Evolutionary conservation across 2,329 filamentous ascomycete species (phyloP).

Genomic region (Ceratocystis cacaofunesta): DNA sequence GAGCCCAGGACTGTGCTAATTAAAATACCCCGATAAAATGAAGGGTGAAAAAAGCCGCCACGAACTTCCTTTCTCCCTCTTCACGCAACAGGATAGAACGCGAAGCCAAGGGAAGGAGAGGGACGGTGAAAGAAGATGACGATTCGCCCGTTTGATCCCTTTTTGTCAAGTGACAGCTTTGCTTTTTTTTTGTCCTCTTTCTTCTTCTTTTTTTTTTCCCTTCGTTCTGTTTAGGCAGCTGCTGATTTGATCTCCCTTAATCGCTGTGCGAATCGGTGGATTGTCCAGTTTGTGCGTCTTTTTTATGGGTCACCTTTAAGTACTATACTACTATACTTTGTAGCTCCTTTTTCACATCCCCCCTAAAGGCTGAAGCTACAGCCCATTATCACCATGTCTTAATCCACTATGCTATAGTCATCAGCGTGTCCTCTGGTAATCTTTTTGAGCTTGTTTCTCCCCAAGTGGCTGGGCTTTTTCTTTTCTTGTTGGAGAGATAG

Average conservation of each 20-base stretch:
- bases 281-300: not conserved
- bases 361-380: not conserved
- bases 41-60: not conserved
- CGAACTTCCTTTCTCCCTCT: not conserved
- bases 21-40: conserved; percentile 1
- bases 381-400: not conserved
- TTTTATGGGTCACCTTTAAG: not conserved
- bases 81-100: not conserved
- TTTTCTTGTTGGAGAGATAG: not conserved
- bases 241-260: not conserved
- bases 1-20: not conserved
- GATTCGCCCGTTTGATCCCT: not conserved
- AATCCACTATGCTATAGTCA: not conserved
- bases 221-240: not conserved
- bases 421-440: not conserved
- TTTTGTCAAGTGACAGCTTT: no score
- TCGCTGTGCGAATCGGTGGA: not conserved
- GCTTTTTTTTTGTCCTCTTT: not conserved
- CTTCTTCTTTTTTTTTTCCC: not conserved
- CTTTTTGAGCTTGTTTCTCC: not conserved
- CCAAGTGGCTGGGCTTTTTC: not conserved
- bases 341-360: conserved; percentile 1
- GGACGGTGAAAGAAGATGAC: not conserved
- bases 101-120: not conserved
- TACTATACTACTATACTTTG: not conserved